Evolutionary conservation across 768 basidiomycete species (phyloP), one percentile per base, ranked within the genome.

Genomic region (Coprinopsis marcescibilis): DNA sequence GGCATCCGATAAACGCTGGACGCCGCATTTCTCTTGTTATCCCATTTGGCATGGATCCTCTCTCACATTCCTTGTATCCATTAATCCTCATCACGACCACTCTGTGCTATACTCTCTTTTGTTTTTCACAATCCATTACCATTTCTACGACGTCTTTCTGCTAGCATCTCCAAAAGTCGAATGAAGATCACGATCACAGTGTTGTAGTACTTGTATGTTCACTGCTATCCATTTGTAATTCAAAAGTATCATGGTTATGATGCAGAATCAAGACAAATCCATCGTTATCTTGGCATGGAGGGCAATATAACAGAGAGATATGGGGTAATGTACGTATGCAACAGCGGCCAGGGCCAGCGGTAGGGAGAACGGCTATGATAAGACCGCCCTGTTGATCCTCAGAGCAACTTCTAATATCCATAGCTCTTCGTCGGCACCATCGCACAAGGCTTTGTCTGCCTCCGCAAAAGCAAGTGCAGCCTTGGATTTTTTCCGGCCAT

Each of bases 381-480:
- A n/a, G n/a, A n/a, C 57, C 12, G 77, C 77, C 59, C 85, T 89
- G 59, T 85, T 75, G 13, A 95, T 71, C 19, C 78, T 74, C 43
- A 96, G 63, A n/a, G 81, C 92, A 26, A 91, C 84, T 58, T 96
- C 89, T 12, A 99, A 67, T 25, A 89, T 79, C 84, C 95, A 96
- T 19, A 99, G 68, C 62, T 97, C 96, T 64, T 99, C 96, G 57
- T 99, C 96, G 13, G 89, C 93, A 1, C 96, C 96, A 52, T 98
- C 95, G 55, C 88, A 90, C 19, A 99, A 68, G 0, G 89, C 90
- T 63, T 98, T 98, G 66, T 99, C 96, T 21, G 90, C 91, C 62
- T 96, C 92, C 2, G 91, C 96, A 53, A 99, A 84, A 3, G 80
- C 80, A 15, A 96, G 70, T 2, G 87, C 89, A 50, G 88, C 86